phyloP scores from a whole-genome alignment of 768 basidiomycete species.

The Boletus coccyginus region DNA sequence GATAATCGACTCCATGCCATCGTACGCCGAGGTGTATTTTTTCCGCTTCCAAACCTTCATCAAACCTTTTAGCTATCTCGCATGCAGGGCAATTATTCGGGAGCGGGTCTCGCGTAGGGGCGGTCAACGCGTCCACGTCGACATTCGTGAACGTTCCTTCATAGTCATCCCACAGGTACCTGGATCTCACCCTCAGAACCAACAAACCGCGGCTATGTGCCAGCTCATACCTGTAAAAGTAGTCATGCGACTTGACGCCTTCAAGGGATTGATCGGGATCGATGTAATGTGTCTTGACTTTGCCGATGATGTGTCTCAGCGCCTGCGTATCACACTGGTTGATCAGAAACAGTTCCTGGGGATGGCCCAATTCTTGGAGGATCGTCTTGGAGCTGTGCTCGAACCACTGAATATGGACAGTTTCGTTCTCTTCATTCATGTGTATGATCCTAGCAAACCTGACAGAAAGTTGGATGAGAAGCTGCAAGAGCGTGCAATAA shows the following conservation, averaged over 20 bases:
- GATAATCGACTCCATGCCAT: conserved; percentile 50
- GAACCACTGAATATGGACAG: conserved; percentile 71
- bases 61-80: conserved; percentile 29
- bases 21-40: conserved; percentile 42
- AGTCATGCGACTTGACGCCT: conserved; percentile 37
- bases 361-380: conserved; percentile 57
- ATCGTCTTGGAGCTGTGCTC: conserved; percentile 64
- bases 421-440: conserved; percentile 41
- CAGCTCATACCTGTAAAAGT: conserved; percentile 52
- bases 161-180: conserved; percentile 48
- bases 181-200: conserved; percentile 23
- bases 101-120: conserved; percentile 16
- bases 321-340: conserved; percentile 48
- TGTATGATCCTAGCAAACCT: conserved; percentile 72
- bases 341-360: conserved; percentile 64
- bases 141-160: conserved; percentile 48
- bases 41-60: conserved; percentile 30
- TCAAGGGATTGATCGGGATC: conserved; percentile 23
- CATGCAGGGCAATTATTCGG: conserved; percentile 59
- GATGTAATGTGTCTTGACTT: conserved; percentile 43
- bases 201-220: background rate
- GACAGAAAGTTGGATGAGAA: background rate
- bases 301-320: conserved; percentile 44
- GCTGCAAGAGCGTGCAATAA: background rate
- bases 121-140: conserved; percentile 23